These are phyloP conservation scores for Saitoella complicata DNA, from an alignment of 805 yeast genomes.

Conservation along the genomic window DNA sequence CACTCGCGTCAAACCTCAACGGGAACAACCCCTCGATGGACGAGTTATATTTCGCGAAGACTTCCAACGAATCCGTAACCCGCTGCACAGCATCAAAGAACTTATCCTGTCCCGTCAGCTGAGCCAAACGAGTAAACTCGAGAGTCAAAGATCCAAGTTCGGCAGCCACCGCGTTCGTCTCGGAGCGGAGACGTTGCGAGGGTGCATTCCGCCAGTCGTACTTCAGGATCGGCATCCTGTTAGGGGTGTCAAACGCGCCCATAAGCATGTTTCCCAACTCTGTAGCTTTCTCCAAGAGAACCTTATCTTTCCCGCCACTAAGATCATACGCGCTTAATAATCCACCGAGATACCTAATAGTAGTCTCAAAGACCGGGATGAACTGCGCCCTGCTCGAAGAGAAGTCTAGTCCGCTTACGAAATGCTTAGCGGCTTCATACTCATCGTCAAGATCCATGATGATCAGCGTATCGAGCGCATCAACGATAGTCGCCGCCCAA, in stretches of 20 bases:
- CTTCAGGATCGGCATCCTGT: constrained; percentile 34
- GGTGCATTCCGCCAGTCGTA: constrained; percentile 26
- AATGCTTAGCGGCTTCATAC: constrained; percentile 24
- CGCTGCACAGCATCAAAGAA: constrained; percentile 37
- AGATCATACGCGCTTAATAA: constrained; percentile 37
- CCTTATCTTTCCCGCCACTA: constrained; percentile 21
- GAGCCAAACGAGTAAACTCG: constrained; percentile 38
- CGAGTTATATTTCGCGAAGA: constrained; percentile 18
- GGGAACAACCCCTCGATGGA: constrained; percentile 31
- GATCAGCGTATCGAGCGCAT: constrained; percentile 35
- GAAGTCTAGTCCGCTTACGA: constrained; percentile 26
- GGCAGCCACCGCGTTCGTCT: constrained; percentile 23
- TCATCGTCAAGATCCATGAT: constrained; percentile 30
- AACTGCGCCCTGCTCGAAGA: constrained; percentile 16
- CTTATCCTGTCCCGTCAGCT: constrained; percentile 31
- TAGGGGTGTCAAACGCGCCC: constrained; percentile 44
- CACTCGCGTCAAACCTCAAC: constrained; percentile 32
- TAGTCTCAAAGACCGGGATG: constrained; percentile 36
- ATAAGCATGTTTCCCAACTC: constrained; percentile 34
- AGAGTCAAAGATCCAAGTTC: constrained; percentile 35
- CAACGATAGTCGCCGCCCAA: constrained; percentile 39
- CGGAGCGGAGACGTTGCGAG: constrained; percentile 16
- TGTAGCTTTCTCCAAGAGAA: constrained; percentile 26
- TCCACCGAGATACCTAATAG: constrained; percentile 38
- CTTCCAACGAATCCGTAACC: constrained; percentile 26